phyloP scores from a whole-genome alignment of 176 grass and related monocot genomes.

The Rhipidocladum racemiflorum region DNA sequence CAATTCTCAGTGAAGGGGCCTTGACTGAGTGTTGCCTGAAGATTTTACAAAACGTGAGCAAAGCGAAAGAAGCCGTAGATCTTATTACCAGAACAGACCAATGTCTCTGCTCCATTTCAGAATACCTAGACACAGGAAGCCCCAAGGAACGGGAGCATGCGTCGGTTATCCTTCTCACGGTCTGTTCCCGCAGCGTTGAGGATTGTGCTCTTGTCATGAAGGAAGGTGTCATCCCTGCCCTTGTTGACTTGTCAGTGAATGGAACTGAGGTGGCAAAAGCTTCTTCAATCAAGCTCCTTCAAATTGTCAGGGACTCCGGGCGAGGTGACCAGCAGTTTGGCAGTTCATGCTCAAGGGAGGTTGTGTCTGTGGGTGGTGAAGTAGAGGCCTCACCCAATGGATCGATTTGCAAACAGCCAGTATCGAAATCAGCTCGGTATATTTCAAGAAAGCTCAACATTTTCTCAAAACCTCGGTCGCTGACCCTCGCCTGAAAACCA shows the following conservation, averaged over 20 bases:
- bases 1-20: constrained; percentile 42
- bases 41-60: constrained; percentile 55
- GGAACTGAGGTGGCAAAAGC: constrained; percentile 54
- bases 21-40: constrained; percentile 50
- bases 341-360: constrained; percentile 41
- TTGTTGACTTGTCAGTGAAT: constrained; percentile 79
- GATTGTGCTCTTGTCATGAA: constrained; percentile 62
- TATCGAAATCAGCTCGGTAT: constrained; percentile 51
- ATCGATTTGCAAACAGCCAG: constrained; percentile 16
- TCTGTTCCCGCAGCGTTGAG: constrained; percentile 49
- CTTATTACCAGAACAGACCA: constrained; percentile 42
- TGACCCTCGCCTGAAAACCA: constrained; percentile 11
- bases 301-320: constrained; percentile 51
- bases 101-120: constrained; percentile 56
- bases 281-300: constrained; percentile 58
- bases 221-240: constrained; percentile 79
- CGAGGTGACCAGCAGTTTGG: constrained; percentile 31
- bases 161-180: constrained; percentile 45
- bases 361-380: neutral
- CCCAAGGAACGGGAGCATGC: constrained; percentile 60
- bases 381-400: constrained; percentile 17
- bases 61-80: constrained; percentile 41
- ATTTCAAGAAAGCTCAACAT: constrained; percentile 58
- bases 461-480: constrained; percentile 52
- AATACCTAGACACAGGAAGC: constrained; percentile 62